Evolutionary conservation across 331 rosid genomes (phyloP).

Genomic region (Saraca asoca): DNA sequence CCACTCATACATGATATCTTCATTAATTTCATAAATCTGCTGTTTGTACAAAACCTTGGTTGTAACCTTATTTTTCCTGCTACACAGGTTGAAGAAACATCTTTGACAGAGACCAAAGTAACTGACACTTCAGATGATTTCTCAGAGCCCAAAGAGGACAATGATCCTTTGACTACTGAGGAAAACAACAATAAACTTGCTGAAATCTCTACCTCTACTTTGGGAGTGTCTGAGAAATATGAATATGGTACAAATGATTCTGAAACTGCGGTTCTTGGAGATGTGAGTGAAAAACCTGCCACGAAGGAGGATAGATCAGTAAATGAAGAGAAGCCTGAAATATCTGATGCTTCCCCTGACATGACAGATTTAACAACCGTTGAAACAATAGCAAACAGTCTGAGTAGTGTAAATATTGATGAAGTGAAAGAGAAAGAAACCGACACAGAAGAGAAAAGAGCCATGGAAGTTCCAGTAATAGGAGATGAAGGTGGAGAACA

Average conservation of each 20-base stretch:
- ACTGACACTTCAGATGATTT: constrained; percentile 16
- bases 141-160: constrained; percentile 13
- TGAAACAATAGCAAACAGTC: constrained; percentile 5
- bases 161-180: background rate
- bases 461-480: constrained; percentile 16
- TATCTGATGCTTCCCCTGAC: constrained; percentile 8
- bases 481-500: constrained; percentile 26
- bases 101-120: constrained; percentile 21
- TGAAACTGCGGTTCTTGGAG: background rate
- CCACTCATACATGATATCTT: background rate
- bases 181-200: constrained; percentile 20
- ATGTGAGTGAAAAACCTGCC: constrained; percentile 3
- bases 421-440: constrained; percentile 29
- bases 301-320: constrained; percentile 23
- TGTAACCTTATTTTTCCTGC: background rate
- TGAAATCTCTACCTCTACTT: background rate
- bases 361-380: constrained; percentile 19
- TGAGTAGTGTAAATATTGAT: constrained; percentile 2
- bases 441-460: background rate
- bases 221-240: background rate
- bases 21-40: constrained; percentile 2
- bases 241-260: constrained; percentile 1
- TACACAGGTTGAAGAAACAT: constrained; percentile 28
- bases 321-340: constrained; percentile 7
- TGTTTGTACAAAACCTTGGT: background rate